A percentile compares a stretch with the other conserved stretches of the same genome.
Conservation (phyloP, 2,329 filamentous ascomycete species). For the Seiridium unicorne region DNA sequence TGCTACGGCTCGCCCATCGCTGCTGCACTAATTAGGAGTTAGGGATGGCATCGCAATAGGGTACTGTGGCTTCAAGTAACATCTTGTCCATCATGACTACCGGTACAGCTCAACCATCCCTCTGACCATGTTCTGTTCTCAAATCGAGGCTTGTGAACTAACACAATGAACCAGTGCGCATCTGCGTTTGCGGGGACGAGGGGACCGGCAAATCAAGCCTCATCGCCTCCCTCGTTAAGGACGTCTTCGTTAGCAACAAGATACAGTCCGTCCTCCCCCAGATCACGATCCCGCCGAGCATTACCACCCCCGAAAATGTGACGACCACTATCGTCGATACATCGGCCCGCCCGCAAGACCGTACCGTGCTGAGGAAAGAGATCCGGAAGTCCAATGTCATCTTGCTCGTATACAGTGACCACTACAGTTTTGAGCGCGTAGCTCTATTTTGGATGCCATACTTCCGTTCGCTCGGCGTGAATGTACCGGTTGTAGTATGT, state of each 20-base stretch:
- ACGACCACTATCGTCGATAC: conserved; percentile 98
- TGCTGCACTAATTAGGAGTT: conserved; percentile 11
- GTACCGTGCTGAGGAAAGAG: conserved; percentile 85
- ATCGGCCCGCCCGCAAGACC: conserved; percentile 89
- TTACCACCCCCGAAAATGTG: conserved; percentile 93
- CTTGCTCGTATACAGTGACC: conserved; percentile 92
- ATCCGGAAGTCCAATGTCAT: conserved; percentile 97
- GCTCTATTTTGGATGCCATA: conserved; percentile 98
- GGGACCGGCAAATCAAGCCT: conserved; percentile 91
- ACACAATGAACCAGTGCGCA: conserved; percentile 59
- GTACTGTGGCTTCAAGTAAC: not conserved
- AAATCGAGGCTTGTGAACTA: not conserved
- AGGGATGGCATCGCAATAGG: conserved; percentile 12
- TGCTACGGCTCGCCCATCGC: not conserved
- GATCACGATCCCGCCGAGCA: conserved; percentile 90
- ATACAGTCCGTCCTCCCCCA: conserved; percentile 93
- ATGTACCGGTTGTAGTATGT: conserved; percentile 93
- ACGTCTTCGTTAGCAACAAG: conserved; percentile 92
- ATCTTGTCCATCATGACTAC: conserved; percentile 11
- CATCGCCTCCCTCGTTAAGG: conserved; percentile 94
- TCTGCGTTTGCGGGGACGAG: conserved; percentile 96
- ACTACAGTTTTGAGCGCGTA: conserved; percentile 98
- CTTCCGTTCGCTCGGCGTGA: conserved; percentile 96
- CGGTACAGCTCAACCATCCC: conserved; percentile 7
- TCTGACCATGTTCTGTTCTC: not conserved